Base-by-base conservation (phyloP, 768 basidiomycete genomes). In the Termitomyces sp. region DNA sequence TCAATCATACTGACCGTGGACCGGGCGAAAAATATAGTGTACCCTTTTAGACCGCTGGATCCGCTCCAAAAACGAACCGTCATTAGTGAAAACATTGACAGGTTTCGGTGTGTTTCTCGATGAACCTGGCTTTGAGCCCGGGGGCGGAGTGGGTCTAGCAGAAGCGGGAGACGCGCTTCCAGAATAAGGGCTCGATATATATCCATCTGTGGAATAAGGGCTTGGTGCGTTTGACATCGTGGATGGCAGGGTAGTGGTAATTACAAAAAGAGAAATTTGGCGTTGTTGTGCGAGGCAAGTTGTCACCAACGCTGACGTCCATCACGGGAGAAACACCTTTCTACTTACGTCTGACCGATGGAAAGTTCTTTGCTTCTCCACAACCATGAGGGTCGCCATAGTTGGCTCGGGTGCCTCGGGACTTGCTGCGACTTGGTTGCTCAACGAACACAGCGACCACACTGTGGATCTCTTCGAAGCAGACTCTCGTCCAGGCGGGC, bases 381-480 rank as follows among this genome's bases (percentile, higher is more conserved):
- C 6, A 38, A 64, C 62, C 59, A 84, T 85, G 83, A 86, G 79
- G 66, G 76, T 92, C 49, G 91, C 89, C 3, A 85, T 92, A 34
- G 82, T 92, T 20, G 91, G 89, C 5, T 86, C 88, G 48, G 90
- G 90, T 8, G 85, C 89, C n/a, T 86, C 88, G 38, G 90, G 90
- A n/a, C 80, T 93, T 3, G 86, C 80, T 20, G 87, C 89, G 14
- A 86, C 87, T 10, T 92, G 90, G 89, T 78, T 88, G 17, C 76
- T 92, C 61, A 91, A 92, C 64, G 87, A 91, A 67, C 76, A 86
- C 67, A 88, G 86, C 53, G 82, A 86, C 56, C 87, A 91, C 67
- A 84, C 87, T 70, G 89, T 91, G 11, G 87, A 92, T 63, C 74
- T 92, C 6, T 92, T 83, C 67, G 89, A 94, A 69, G 79, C 86